Evolutionary conservation across 2,329 filamentous ascomycete genomes (phyloP), one percentile per base, ranked within the genome.

Genomic region (Dothistroma septosporum): DNA sequence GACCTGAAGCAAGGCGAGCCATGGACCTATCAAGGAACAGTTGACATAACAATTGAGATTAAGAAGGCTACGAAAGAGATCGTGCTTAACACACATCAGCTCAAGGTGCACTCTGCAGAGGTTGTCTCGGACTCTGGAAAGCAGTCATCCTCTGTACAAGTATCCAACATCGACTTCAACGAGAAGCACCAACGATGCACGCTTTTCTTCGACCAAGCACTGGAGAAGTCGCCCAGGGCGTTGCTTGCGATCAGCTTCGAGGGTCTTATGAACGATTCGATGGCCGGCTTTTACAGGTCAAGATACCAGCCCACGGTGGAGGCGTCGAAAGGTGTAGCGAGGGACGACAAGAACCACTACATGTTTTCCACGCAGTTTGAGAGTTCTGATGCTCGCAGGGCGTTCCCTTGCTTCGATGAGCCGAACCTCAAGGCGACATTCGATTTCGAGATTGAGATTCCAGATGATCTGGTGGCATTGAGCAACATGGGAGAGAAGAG

Each of bases 391-490:
- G 94, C 94, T 63, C 88, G 94, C 66, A 85, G 92, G 67, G 93
- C 94, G 9, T 97, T 99, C 78, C 94, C 94, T 53, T 99, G 94
- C 79, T 97, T 97, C 72, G 94, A 99, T 73, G 94, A 99, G 79
- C 94, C 94, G 47, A 96, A 96, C 72, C 83, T 97, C 66, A 99
- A 99, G 79, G 91, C 94, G 11, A 93, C 92, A 2, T 97, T 97
- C 72, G 92, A 97, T 75, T 90, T 99, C 61, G 84, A 92, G 71
- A 89, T 99, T 64, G 93, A 97, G 78, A 84, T 97, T 52, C 93
- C 94, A 16, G 87, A 89, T 52, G 91, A 93, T 67, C 89, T 94
- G 76, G 87, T 91, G 46, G 94, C 92, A 14, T 81, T 97, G 50
- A 95, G 91, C 79, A 97, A 97, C 79, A 97, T 97, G 93, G 92